phyloP scores from a whole-genome alignment of 2,329 filamentous ascomycete species.

The Aspergillus felis region DNA sequence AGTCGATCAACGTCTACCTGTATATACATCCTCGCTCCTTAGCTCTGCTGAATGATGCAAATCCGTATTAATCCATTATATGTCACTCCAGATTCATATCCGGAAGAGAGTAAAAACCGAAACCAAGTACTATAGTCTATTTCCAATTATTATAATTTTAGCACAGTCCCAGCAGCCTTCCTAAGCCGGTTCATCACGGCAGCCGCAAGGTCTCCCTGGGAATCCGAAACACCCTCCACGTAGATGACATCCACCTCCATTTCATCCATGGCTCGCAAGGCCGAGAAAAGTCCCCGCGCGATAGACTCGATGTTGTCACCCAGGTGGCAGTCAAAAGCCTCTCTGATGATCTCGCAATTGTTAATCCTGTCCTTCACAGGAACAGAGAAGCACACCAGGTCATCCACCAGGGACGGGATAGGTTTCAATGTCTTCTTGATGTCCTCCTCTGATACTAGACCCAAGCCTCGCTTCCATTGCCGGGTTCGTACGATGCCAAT shows the following conservation, averaged over 20 bases:
- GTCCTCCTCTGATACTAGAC: slow-evolving; percentile 19
- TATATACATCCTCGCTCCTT: neutral
- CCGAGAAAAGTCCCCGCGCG: slow-evolving; percentile 82
- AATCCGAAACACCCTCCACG: slow-evolving; percentile 76
- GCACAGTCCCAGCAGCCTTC: slow-evolving; percentile 64
- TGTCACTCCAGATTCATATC: slow-evolving; percentile 1
- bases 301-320: slow-evolving; percentile 69
- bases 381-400: slow-evolving; percentile 25
- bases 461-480: slow-evolving; percentile 31
- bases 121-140: slow-evolving; percentile 8
- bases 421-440: slow-evolving; percentile 18
- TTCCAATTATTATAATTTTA: slow-evolving; percentile 40
- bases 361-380: slow-evolving; percentile 21
- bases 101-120: slow-evolving; percentile 3
- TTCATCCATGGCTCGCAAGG: slow-evolving; percentile 78
- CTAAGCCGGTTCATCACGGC: slow-evolving; percentile 81
- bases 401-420: slow-evolving; percentile 22
- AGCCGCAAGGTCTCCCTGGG: slow-evolving; percentile 73
- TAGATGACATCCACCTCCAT: slow-evolving; percentile 77
- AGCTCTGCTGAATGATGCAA: neutral
- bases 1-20: neutral
- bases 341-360: slow-evolving; percentile 19
- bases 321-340: slow-evolving; percentile 66
- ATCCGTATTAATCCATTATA: slow-evolving; percentile 1
- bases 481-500: slow-evolving; percentile 41